Conservation (phyloP, 805 yeast genomes). For the Metschnikowia amazonensis region DNA sequence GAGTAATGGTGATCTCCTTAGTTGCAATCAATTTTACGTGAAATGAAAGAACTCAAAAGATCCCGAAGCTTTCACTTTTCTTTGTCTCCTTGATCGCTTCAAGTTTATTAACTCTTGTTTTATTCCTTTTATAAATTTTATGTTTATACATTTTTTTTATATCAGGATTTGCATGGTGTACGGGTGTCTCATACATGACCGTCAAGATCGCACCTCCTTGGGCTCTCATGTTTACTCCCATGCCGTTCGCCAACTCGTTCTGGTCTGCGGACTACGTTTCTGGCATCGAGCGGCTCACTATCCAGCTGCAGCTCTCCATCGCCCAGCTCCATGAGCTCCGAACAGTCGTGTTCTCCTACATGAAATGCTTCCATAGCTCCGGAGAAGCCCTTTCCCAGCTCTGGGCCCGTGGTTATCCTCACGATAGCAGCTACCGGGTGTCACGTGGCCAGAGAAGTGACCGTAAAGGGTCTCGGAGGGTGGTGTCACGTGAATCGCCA, state of each 20-base stretch:
- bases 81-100: no score
- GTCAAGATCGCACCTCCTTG: neutral
- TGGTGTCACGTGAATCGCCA: neutral
- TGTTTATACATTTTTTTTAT: no score
- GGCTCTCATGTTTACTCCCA: neutral
- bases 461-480: neutral
- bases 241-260: slow-evolving; percentile 32
- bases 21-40: no score
- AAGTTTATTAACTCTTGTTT: no score
- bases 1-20: no score
- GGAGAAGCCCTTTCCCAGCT: slow-evolving; percentile 32
- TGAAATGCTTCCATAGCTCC: slow-evolving; percentile 34
- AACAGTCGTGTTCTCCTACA: slow-evolving; percentile 33
- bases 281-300: slow-evolving; percentile 30
- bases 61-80: no score
- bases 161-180: no score
- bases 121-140: no score
- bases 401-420: slow-evolving; percentile 22
- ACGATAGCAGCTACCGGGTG: slow-evolving; percentile 23
- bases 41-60: no score
- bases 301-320: slow-evolving; percentile 31
- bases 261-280: slow-evolving; percentile 42
- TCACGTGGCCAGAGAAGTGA: slow-evolving; percentile 12
- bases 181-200: no score
- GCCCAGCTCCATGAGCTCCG: slow-evolving; percentile 40